Percentiles rank a stretch among this genome's conserved stretches.
Conservation (phyloP, 177 flowering plant species). For the Vitis hybrid region DNA sequence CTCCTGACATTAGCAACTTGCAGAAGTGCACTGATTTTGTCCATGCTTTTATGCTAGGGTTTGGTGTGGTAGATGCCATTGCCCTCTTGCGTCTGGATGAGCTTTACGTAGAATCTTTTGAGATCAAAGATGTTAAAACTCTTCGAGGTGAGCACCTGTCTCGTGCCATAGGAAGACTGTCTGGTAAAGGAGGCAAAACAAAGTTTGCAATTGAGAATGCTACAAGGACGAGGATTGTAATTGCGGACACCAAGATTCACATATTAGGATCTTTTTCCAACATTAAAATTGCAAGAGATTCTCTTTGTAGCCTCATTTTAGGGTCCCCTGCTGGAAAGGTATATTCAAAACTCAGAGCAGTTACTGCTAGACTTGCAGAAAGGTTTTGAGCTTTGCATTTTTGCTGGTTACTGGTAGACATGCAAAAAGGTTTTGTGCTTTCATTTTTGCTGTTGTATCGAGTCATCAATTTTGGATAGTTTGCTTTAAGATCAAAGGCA, state of each 20-base stretch:
- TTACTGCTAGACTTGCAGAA: slow-evolving; percentile 52
- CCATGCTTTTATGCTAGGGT: slow-evolving; percentile 65
- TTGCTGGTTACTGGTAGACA: slow-evolving; percentile 39
- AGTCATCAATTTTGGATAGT: no score
- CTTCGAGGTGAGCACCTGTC: slow-evolving; percentile 55
- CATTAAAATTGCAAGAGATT: slow-evolving; percentile 56
- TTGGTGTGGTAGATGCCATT: slow-evolving; percentile 46
- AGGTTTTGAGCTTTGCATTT: slow-evolving; percentile 30
- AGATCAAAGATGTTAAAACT: slow-evolving; percentile 62
- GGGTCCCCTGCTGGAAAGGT: slow-evolving; percentile 71
- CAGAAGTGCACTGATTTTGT: slow-evolving; percentile 70
- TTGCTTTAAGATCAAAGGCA: no score
- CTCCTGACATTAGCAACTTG: slow-evolving; percentile 59
- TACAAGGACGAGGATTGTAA: slow-evolving; percentile 57
- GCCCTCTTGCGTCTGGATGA: slow-evolving; percentile 57
- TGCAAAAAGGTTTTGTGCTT: slow-evolving; percentile 42
- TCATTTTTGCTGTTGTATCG: background rate
- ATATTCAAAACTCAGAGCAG: slow-evolving; percentile 58
- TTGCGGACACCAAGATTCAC: slow-evolving; percentile 61
- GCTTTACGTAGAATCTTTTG: slow-evolving; percentile 53
- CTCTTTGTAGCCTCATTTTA: slow-evolving; percentile 57
- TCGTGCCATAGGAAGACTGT: slow-evolving; percentile 59
- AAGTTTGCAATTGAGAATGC: slow-evolving; percentile 62
- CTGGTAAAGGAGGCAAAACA: slow-evolving; percentile 63
- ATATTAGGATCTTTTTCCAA: slow-evolving; percentile 48